Base-by-base conservation (phyloP, 83 land plant species). In the Thuja plicata region DNA sequence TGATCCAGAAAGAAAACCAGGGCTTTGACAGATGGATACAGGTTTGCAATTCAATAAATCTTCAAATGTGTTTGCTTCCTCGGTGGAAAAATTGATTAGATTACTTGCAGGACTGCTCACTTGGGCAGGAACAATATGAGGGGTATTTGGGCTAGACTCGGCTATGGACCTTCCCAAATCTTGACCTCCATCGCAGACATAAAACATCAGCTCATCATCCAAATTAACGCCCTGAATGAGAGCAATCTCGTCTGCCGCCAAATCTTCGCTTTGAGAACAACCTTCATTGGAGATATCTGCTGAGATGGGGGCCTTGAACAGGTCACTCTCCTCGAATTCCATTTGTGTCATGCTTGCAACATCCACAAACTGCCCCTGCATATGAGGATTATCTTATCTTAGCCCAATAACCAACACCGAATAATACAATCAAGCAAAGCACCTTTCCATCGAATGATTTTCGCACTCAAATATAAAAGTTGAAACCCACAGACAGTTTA, bases 301-400 rank as follows among this genome's bases (percentile, higher is more conserved):
- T 45, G 34, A 83, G 55, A 83, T 41, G 55, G 85, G 85, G 52
- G 85, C 85, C 7, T 83, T 83, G 54, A 83, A 83, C 10, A 83
- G 85, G 57, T 83, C 85, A 83, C 85, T 83, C 45, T 83, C 85
- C 55, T 83, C 54, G 19, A 46, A 83, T 27, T 45, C 85, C 43
- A 48, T 40, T n/a, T 43, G 54, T 45, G 52, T 48, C 57, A 83
- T 46, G 55, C 16, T 46, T 83, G 52, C 35, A n/a, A 32, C 34
- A 48, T 83, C 55, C 85, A 83, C 85, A 83, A 83, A 83, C 50
- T 83, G 32, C 30, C 16, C 85, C 85, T 83, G 85, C 85, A 48
- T 45, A 41, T 41, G 48, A 30, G 34, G 48, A 83, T n/a, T 41
- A 74, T 74, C 78, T 32, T 34, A 46, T 16, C 50, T 35, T 30